Percentiles rank a stretch among this genome's conserved stretches.
Evolutionary conservation across 192 early-diverging fungal genomes (phyloP).

Genomic region (Backusella tuberculispora): DNA sequence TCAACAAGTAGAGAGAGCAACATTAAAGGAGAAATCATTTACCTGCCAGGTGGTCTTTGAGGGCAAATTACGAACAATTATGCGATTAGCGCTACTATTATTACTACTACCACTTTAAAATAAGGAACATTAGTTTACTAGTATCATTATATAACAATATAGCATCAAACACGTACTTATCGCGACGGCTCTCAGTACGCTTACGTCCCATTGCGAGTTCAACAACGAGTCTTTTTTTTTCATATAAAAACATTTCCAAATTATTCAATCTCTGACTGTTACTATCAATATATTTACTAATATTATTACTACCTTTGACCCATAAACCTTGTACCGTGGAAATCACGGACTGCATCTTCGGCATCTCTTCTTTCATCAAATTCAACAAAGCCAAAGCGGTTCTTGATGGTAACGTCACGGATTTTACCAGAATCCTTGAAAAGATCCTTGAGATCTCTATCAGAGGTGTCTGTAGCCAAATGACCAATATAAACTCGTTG

Average conservation of each 20-base stretch:
- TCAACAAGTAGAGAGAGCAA: conserved; percentile 20
- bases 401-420: conserved; percentile 78
- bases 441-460: conserved; percentile 83
- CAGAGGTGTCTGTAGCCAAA: conserved; percentile 80
- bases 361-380: conserved; percentile 88
- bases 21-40: conserved; percentile 46
- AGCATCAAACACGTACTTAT: conserved; percentile 23
- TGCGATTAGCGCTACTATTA: conserved; percentile 48
- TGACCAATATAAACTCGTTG: conserved; percentile 75
- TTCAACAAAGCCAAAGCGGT: conserved; percentile 95
- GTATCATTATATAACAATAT: neutral
- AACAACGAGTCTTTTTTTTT: conserved; percentile 67
- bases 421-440: conserved; percentile 83
- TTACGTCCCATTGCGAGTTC: conserved; percentile 75
- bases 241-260: neutral
- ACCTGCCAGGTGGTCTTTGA: conserved; percentile 86
- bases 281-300: conserved; percentile 2
- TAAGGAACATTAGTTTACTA: neutral
- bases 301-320: conserved; percentile 72
- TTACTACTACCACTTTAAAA: neutral
- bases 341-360: conserved; percentile 84
- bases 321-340: conserved; percentile 81
- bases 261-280: neutral
- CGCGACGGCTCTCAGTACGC: conserved; percentile 46
- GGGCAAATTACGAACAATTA: conserved; percentile 82